Conservation (phyloP, 2,329 filamentous ascomycete genomes). For the Pseudogymnoascus sp. region DNA sequence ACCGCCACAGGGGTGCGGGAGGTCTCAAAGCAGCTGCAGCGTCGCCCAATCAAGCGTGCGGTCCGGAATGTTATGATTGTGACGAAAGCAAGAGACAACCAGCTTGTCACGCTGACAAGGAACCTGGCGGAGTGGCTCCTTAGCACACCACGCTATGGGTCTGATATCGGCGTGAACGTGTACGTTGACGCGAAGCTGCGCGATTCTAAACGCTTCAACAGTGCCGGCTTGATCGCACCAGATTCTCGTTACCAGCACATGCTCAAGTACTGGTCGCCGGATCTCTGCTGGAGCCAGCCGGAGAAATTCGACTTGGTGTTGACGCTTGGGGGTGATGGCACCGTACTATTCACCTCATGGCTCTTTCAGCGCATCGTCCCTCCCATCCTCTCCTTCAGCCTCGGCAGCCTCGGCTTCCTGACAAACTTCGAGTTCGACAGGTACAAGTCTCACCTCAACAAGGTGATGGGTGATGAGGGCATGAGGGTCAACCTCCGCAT, state of each 20-base stretch:
- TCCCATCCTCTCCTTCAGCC: constrained; percentile 74
- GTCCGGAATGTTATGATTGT: constrained; percentile 97
- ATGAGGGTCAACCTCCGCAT: constrained; percentile 98
- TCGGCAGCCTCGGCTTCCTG: constrained; percentile 80
- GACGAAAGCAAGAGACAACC: constrained; percentile 93
- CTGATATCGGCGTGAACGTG: constrained; percentile 85
- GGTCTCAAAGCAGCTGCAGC: constrained; percentile 89
- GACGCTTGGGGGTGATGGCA: constrained; percentile 79
- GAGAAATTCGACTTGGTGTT: constrained; percentile 94
- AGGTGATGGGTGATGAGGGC: constrained; percentile 85
- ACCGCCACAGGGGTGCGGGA: constrained; percentile 92
- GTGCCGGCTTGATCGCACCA: constrained; percentile 61
- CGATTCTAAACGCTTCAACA: constrained; percentile 80
- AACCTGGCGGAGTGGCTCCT: constrained; percentile 86
- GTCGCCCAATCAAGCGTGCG: constrained; percentile 82
- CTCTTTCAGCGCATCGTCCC: constrained; percentile 86
- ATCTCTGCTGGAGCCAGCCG: constrained; percentile 86
- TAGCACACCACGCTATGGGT: constrained; percentile 80
- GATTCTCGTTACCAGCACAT: constrained; percentile 73
- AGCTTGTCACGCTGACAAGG: constrained; percentile 78
- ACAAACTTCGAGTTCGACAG: constrained; percentile 82
- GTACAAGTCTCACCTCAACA: constrained; percentile 80
- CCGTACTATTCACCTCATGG: constrained; percentile 83
- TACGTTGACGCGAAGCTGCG: constrained; percentile 96
- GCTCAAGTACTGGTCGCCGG: constrained; percentile 93